Conservation (phyloP, 805 yeast genomes). For the Starmerella cellae region DNA sequence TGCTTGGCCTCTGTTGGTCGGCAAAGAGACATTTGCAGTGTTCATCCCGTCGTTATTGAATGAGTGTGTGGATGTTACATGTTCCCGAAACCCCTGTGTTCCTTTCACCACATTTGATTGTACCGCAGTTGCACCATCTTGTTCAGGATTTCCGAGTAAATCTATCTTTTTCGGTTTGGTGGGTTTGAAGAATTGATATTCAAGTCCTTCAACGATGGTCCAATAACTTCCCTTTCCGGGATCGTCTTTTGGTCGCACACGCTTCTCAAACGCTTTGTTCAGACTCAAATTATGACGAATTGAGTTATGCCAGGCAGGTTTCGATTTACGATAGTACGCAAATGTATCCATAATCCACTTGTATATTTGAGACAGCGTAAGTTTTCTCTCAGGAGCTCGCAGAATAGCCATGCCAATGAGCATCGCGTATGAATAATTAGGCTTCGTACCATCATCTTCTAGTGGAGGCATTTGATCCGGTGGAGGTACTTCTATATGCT, state of each 20-base stretch:
- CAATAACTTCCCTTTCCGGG: conserved; percentile 70
- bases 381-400: conserved; percentile 56
- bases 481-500: conserved; percentile 12
- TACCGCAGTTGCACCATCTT: neutral
- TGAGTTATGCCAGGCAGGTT: conserved; percentile 95
- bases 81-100: neutral
- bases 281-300: conserved; percentile 86
- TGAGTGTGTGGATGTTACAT: neutral
- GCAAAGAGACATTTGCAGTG: neutral
- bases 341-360: conserved; percentile 83
- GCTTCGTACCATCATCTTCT: conserved; percentile 53
- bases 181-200: conserved; percentile 59
- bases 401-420: conserved; percentile 86
- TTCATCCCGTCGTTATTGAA: neutral
- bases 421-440: conserved; percentile 89
- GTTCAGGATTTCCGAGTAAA: too few relatives aligned
- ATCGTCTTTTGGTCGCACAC: conserved; percentile 62
- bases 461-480: conserved; percentile 30
- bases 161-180: neutral
- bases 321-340: conserved; percentile 66
- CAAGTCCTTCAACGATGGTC: conserved; percentile 76
- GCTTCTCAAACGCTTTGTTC: conserved; percentile 83
- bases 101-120: neutral
- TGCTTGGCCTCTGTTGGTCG: neutral
- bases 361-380: conserved; percentile 75